These are phyloP conservation scores for Bremia lactucae DNA, from an alignment of 352 stramenopile species.

Conservation along the genomic window DNA sequence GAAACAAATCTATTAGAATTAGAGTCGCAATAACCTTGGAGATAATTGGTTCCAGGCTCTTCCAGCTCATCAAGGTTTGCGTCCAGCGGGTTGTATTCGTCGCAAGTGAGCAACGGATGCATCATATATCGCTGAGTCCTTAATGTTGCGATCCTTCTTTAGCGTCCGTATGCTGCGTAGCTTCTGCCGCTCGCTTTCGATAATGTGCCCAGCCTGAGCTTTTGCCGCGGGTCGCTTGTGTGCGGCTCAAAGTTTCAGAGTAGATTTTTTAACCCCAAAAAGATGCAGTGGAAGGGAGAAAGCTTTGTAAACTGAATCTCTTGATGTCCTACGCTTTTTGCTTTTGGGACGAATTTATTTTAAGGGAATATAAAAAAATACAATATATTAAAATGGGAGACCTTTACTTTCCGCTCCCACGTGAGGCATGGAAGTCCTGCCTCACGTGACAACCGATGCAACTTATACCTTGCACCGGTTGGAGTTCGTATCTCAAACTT, in stretches of 20 bases:
- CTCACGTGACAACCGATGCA: too few relatives aligned
- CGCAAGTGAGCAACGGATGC: slow-evolving; percentile 34
- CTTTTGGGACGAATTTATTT: too few relatives aligned
- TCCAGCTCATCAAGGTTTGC: slow-evolving; percentile 64
- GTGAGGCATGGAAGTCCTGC: too few relatives aligned
- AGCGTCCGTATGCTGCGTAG: slow-evolving; percentile 1
- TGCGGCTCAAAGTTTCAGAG: neutral
- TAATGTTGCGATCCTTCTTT: too few relatives aligned
- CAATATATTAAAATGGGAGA: too few relatives aligned
- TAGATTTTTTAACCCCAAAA: slow-evolving; percentile 10
- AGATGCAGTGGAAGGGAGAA: slow-evolving; percentile 10
- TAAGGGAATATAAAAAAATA: too few relatives aligned
- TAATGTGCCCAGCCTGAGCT: neutral
- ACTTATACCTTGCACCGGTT: too few relatives aligned
- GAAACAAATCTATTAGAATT: neutral
- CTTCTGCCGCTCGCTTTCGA: slow-evolving; percentile 1
- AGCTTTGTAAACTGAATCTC: slow-evolving; percentile 31
- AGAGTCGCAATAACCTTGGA: slow-evolving; percentile 31
- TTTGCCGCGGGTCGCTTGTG: neutral
- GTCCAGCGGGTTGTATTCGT: slow-evolving; percentile 64
- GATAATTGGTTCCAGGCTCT: slow-evolving; percentile 48
- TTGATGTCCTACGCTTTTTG: slow-evolving; percentile 4
- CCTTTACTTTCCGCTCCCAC: too few relatives aligned
- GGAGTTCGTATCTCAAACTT: too few relatives aligned
- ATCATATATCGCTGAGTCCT: slow-evolving; percentile 31